Evolutionary conservation across 768 basidiomycete species (phyloP).

Genomic region (Sistotremastrum niveocremeum): DNA sequence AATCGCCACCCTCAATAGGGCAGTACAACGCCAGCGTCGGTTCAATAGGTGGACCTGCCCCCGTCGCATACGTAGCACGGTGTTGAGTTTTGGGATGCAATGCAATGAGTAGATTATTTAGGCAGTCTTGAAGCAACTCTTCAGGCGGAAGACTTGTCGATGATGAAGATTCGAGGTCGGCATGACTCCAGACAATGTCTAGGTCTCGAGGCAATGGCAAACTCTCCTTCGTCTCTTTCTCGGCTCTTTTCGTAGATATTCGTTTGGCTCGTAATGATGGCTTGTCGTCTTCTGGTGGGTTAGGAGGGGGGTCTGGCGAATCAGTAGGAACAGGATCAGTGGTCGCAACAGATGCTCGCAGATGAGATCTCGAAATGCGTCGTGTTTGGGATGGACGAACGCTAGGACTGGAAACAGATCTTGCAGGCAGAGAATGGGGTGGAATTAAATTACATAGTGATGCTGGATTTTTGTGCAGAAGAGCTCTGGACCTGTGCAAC

Average conservation of each 20-base stretch:
- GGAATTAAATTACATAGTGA: no score
- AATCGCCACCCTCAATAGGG: slow-evolving; percentile 80
- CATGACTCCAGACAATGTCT: slow-evolving; percentile 51
- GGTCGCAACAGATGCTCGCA: no score
- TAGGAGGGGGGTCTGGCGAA: slow-evolving; percentile 3
- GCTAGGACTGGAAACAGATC: no score
- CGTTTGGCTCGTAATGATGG: not conserved
- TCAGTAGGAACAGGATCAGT: not conserved
- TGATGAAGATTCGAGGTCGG: slow-evolving; percentile 20
- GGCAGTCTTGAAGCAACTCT: slow-evolving; percentile 61
- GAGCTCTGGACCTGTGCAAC: no score
- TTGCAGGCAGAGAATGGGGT: no score
- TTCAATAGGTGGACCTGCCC: slow-evolving; percentile 44
- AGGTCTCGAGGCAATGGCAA: slow-evolving; percentile 36
- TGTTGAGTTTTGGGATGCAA: slow-evolving; percentile 77
- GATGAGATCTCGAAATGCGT: no score
- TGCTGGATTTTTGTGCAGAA: no score
- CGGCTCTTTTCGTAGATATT: slow-evolving; percentile 5
- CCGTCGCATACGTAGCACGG: slow-evolving; percentile 45
- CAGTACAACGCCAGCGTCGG: slow-evolving; percentile 80
- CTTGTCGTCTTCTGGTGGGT: slow-evolving; percentile 1
- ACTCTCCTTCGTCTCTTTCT: slow-evolving; percentile 22
- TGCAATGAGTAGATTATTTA: slow-evolving; percentile 62
- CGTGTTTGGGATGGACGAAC: no score
- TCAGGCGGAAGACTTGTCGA: slow-evolving; percentile 45